These are phyloP conservation scores for Dittrichia graveolens DNA, from an alignment of 129 eudicot species.

Conservation along the genomic window DNA sequence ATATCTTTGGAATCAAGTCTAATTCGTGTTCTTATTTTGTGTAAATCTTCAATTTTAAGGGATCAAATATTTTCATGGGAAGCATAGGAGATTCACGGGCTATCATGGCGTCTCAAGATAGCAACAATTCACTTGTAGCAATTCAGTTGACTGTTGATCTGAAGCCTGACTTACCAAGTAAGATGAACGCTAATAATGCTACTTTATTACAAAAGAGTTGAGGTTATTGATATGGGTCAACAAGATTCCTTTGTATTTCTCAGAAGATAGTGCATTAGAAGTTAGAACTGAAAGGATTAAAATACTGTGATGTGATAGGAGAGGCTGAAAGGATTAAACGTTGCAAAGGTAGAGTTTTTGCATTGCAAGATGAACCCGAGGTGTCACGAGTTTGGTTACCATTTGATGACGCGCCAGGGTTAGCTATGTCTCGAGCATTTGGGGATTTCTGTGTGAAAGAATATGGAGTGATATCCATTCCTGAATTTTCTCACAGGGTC, in stretches of 20 bases:
- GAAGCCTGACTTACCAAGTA: constrained; percentile 96
- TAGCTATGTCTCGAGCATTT: constrained; percentile 98
- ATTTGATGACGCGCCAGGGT: constrained; percentile 95
- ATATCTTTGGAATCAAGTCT: constrained; percentile 14
- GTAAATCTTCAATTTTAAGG: constrained; percentile 20
- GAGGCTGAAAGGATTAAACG: constrained; percentile 95
- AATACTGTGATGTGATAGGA: constrained; percentile 35
- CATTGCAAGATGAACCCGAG: constrained; percentile 98
- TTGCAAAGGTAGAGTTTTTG: constrained; percentile 93
- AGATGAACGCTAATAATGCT: constrained; percentile 1
- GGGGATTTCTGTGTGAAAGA: constrained; percentile 96
- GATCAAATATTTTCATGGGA: constrained; percentile 41
- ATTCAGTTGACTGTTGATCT: constrained; percentile 47
- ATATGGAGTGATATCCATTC: constrained; percentile 94
- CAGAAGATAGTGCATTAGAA: not conserved
- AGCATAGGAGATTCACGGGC: constrained; percentile 38
- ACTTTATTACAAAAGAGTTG: not conserved
- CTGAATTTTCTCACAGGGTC: constrained; percentile 77
- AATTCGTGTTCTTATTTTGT: not conserved
- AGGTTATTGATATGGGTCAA: not conserved
- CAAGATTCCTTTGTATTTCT: not conserved
- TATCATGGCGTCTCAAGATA: constrained; percentile 34
- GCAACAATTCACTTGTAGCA: constrained; percentile 35
- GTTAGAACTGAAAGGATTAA: not conserved
- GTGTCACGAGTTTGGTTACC: constrained; percentile 97